These are phyloP conservation scores for Gonapodya prolifera DNA, from an alignment of 192 early-diverging fungal species.

Conservation along the genomic window DNA sequence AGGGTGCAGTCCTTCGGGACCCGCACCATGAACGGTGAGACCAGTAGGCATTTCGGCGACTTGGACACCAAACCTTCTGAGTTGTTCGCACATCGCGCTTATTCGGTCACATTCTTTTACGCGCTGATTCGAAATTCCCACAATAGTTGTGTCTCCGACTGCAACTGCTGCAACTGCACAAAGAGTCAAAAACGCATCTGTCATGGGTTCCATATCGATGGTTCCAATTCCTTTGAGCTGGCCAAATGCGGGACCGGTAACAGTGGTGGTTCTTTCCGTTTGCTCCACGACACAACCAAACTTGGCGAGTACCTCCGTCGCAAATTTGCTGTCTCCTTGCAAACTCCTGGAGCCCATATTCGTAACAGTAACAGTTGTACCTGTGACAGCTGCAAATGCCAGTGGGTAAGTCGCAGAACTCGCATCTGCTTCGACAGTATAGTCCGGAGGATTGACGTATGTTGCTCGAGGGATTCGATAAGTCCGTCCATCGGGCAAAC, in stretches of 20 bases:
- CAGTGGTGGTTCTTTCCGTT: conserved; percentile 78
- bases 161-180: conserved; percentile 85
- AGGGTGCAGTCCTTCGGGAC: background rate
- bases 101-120: conserved; percentile 99
- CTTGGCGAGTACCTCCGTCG: conserved; percentile 71
- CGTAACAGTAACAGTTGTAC: conserved; percentile 68
- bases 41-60: conserved; percentile 79
- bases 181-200: conserved; percentile 95
- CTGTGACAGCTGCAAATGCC: conserved; percentile 92
- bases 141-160: conserved; percentile 54
- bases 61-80: conserved; percentile 76
- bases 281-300: conserved; percentile 92
- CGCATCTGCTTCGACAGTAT: conserved; percentile 91
- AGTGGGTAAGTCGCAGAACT: conserved; percentile 95
- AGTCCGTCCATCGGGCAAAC: conserved; percentile 51
- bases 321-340: conserved; percentile 86
- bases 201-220: conserved; percentile 98
- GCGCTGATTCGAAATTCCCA: conserved; percentile 92
- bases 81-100: conserved; percentile 86
- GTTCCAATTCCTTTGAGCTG: conserved; percentile 50
- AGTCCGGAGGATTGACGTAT: conserved; percentile 72
- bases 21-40: conserved; percentile 66
- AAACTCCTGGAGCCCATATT: conserved; percentile 88
- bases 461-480: conserved; percentile 68
- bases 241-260: conserved; percentile 67